phyloP scores from a whole-genome alignment of 2,329 filamentous ascomycete genomes.

The Hymenoscyphus fructigenus region DNA sequence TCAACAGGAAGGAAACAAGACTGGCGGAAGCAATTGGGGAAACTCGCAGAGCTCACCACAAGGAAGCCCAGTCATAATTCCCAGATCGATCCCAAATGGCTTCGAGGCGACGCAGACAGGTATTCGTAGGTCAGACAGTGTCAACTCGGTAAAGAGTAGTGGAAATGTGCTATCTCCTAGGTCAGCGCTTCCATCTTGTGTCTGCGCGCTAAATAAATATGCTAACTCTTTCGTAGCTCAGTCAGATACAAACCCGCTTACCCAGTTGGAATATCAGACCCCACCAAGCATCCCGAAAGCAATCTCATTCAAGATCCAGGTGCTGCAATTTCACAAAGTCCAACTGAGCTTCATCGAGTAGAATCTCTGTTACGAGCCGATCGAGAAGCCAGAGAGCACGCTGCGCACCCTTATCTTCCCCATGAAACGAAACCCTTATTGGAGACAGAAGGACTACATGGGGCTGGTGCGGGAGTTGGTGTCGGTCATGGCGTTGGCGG shows the following conservation, averaged over 20 bases:
- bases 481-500: conserved; percentile 61
- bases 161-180: conserved; percentile 23
- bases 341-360: conserved; percentile 16
- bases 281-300: conserved; percentile 34
- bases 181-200: conserved; percentile 14
- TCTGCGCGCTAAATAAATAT: neutral
- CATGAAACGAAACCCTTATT: conserved; percentile 55
- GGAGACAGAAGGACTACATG: conserved; percentile 53
- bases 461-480: conserved; percentile 57
- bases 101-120: conserved; percentile 26
- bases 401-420: conserved; percentile 49
- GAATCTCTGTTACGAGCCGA: conserved; percentile 33
- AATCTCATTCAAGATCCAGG: conserved; percentile 35
- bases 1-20: conserved; percentile 53
- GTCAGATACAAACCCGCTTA: conserved; percentile 29
- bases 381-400: conserved; percentile 41
- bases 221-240: conserved; percentile 17
- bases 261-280: conserved; percentile 33
- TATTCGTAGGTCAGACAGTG: conserved; percentile 31
- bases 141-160: conserved; percentile 32
- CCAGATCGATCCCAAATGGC: conserved; percentile 30
- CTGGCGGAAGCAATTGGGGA: conserved; percentile 36
- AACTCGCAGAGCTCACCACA: conserved; percentile 31
- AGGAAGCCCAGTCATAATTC: conserved; percentile 33
- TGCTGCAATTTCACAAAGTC: conserved; percentile 13